Base-by-base conservation (phyloP, 2,329 filamentous ascomycete genomes). In the Aspergillus sp. region DNA sequence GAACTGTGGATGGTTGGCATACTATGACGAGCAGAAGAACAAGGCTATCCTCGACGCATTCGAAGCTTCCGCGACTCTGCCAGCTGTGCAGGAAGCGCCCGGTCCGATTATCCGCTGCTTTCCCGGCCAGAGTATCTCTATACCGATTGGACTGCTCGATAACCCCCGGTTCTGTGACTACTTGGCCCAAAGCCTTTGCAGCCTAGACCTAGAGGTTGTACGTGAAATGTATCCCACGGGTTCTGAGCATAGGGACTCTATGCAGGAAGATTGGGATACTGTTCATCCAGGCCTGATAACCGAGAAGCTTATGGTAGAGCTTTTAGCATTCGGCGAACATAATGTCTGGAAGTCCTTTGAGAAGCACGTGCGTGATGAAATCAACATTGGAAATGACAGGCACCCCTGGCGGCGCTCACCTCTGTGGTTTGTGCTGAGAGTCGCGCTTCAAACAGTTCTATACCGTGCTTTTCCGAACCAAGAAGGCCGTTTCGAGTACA, bases 321-420 rank as follows among this genome's bases (percentile, higher is more conserved):
- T 85, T 4, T 66, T 73, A 23, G 74, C 77, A 3, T 58, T 81
- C 2, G 83, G 83, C 0, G 50, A 69, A 13, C 60, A 70, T 0
- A 62, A 64, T 8, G 15, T 64, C 1, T 66, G 68, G 0, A 7
- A 49, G 0, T 69, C 72, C 0, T 75, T 87, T 25, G 73, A 65
- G 47, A 88, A 87, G 63, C 74, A 81, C 48, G 83, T 81, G 0
- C 79, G 82, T 2, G 84, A 87, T 47, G 83, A 87, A 7, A 77
- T 85, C 1, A 63, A 83, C 3, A 85, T 76, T n/a, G 72, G 63
- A 68, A 1, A 57, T 66, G 59, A 63, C 61, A 19, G 64, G 2
- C 31, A 59, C 1, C 81, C 81, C 0, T 87, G 84, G 85, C 73
- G 80, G 22, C 71, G 81, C 46, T 87, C 84, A 7, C 76, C 84